Percentiles rank a stretch among this genome's conserved stretches.
Conservation (phyloP, 768 basidiomycete species). For the Russula abietina region DNA sequence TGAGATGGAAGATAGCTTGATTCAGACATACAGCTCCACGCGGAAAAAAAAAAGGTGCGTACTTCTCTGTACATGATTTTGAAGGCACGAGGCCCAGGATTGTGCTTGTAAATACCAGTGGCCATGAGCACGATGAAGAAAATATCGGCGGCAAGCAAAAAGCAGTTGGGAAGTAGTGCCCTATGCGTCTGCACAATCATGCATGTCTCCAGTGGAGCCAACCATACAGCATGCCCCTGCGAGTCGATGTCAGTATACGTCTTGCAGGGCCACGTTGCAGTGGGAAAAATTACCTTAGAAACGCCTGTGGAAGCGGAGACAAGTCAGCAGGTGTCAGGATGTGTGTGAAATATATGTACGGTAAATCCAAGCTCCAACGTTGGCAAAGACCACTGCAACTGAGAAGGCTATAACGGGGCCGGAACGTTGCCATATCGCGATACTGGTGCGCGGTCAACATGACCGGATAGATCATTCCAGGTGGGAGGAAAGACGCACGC, state of each 20-base stretch:
- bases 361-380: slow-evolving; percentile 16
- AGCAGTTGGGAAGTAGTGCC: background rate
- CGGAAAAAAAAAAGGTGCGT: background rate
- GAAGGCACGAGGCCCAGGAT: slow-evolving; percentile 9
- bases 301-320: background rate
- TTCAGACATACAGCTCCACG: background rate
- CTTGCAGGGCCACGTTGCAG: background rate
- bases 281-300: background rate
- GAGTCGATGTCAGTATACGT: background rate
- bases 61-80: slow-evolving; percentile 21
- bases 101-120: slow-evolving; percentile 9
- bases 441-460: background rate
- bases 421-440: slow-evolving; percentile 20
- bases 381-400: background rate
- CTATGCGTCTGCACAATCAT: background rate
- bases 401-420: background rate
- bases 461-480: background rate
- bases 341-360: background rate
- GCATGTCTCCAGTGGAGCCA: background rate
- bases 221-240: slow-evolving; percentile 4
- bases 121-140: slow-evolving; percentile 10
- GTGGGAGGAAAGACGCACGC: background rate
- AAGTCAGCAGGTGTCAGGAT: background rate
- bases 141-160: slow-evolving; percentile 6
- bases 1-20: background rate